A percentile compares a stretch with the other conserved stretches of the same genome.
phyloP scores from a whole-genome alignment of 1,139 yeast genomes.

The Candida sp. region DNA sequence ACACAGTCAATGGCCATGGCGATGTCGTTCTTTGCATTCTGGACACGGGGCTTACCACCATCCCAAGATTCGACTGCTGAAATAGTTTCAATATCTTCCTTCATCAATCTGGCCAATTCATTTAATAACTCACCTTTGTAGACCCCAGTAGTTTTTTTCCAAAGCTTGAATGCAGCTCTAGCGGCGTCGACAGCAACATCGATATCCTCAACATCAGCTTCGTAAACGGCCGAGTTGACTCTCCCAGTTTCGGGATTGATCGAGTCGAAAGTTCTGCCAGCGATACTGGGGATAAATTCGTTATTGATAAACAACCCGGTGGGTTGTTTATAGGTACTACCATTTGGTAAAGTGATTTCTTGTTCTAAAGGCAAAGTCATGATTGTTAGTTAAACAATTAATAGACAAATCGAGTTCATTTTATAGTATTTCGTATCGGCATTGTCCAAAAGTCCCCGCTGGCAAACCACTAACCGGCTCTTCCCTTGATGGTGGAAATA shows the following conservation, averaged over 20 bases:
- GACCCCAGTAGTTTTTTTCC: constrained; percentile 44
- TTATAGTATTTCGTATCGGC: too few relatives aligned
- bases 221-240: constrained; percentile 59
- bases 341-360: constrained; percentile 54
- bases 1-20: constrained; percentile 54
- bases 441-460: too few relatives aligned
- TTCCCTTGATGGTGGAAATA: too few relatives aligned
- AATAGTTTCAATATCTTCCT: constrained; percentile 52
- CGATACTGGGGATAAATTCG: constrained; percentile 62
- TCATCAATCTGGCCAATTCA: constrained; percentile 61
- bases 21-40: constrained; percentile 53
- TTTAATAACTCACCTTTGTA: constrained; percentile 52
- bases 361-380: constrained; percentile 25
- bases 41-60: constrained; percentile 68
- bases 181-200: constrained; percentile 79
- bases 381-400: too few relatives aligned
- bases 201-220: constrained; percentile 67
- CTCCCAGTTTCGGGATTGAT: constrained; percentile 70
- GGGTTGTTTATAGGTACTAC: constrained; percentile 57
- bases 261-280: constrained; percentile 62
- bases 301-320: constrained; percentile 78
- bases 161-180: constrained; percentile 58
- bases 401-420: too few relatives aligned
- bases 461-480: too few relatives aligned
- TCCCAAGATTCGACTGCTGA: constrained; percentile 77